phyloP scores from a whole-genome alignment of 2,329 filamentous ascomycete species.

The Colletotrichum chrysophilum region DNA sequence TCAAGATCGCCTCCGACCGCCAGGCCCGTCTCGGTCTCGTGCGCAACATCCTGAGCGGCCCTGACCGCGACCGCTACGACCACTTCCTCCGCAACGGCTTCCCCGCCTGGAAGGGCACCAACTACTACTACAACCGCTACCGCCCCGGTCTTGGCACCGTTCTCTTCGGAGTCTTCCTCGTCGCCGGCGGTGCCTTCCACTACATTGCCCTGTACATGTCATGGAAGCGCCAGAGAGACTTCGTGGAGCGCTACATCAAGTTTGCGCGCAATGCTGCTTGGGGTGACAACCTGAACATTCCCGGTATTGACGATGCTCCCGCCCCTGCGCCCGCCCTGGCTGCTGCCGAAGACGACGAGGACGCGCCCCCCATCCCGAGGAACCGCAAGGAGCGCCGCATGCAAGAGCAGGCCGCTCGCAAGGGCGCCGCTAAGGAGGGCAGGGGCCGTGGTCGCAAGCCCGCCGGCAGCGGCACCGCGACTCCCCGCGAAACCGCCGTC shows the following conservation, averaged over 20 bases:
- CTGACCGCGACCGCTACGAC: conserved; percentile 86
- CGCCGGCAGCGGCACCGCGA: conserved; percentile 26
- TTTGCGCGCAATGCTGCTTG: conserved; percentile 88
- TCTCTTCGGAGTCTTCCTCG: conserved; percentile 79
- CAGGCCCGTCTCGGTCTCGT: conserved; percentile 87
- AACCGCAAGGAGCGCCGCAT: conserved; percentile 88
- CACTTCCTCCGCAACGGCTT: conserved; percentile 94
- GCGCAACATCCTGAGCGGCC: conserved; percentile 82
- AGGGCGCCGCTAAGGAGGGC: conserved; percentile 56
- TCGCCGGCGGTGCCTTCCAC: conserved; percentile 84
- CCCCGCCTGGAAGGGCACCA: conserved; percentile 94
- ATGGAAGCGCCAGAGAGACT: conserved; percentile 90
- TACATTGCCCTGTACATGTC: conserved; percentile 85
- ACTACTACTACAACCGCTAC: conserved; percentile 97
- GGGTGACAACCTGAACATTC: conserved; percentile 81
- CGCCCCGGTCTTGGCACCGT: conserved; percentile 89
- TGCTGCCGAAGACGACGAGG: conserved; percentile 49
- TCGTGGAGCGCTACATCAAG: conserved; percentile 89
- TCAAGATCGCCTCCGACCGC: conserved; percentile 82
- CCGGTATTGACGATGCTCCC: conserved; percentile 62
- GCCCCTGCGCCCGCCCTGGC: conserved; percentile 49
- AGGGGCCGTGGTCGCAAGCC: conserved; percentile 36
- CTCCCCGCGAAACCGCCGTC: conserved; percentile 57
- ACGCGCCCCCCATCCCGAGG: conserved; percentile 60
- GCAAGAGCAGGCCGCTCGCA: conserved; percentile 84